These are phyloP conservation scores for Syzygium syzygioides DNA, from an alignment of 441 rosid species.

Conservation along the genomic window DNA sequence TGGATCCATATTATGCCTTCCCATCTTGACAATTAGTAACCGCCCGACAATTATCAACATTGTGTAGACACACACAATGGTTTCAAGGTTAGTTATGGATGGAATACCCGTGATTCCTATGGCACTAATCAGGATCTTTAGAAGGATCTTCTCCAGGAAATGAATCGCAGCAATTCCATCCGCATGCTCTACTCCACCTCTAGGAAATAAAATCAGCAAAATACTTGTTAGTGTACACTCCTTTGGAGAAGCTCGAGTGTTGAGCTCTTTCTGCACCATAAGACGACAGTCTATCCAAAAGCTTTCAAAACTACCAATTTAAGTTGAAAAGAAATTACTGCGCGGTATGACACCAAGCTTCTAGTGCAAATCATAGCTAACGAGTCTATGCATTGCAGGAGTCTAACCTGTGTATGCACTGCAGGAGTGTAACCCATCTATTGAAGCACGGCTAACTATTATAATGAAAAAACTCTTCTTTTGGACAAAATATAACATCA, in stretches of 20 bases:
- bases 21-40: too few relatives aligned
- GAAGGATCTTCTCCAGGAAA: not conserved
- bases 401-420: not conserved
- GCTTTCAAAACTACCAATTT: too few relatives aligned
- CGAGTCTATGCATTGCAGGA: not conserved
- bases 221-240: not conserved
- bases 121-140: not conserved
- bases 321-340: too few relatives aligned
- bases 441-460: not conserved
- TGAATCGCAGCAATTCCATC: not conserved
- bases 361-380: not conserved
- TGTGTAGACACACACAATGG: rapidly evolving
- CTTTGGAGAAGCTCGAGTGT: not conserved
- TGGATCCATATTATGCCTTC: too few relatives aligned
- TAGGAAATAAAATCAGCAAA: too few relatives aligned
- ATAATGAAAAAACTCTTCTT: too few relatives aligned
- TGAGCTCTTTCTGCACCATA: not conserved
- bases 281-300: too few relatives aligned
- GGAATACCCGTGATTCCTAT: not conserved
- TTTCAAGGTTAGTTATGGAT: not conserved
- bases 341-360: not conserved
- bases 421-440: not conserved
- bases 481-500: too few relatives aligned
- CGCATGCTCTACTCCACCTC: not conserved
- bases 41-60: rapidly evolving